Conservation (phyloP, 768 basidiomycete genomes). For the Cyclocybe cylindracea region DNA sequence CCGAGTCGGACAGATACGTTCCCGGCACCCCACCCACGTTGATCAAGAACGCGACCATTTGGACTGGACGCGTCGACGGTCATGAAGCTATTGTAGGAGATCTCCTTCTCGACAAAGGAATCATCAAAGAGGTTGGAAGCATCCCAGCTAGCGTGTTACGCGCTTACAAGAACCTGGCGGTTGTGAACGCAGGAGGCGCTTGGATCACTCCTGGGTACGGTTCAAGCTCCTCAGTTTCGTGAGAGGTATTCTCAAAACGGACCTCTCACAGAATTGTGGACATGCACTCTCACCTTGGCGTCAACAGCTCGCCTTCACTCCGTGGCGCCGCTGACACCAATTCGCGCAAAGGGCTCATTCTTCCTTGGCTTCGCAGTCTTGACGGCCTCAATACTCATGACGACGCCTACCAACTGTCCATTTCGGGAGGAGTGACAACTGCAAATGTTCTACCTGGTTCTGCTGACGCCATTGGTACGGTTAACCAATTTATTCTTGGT, state of each 20-base stretch:
- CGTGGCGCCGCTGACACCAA: slow-evolving; percentile 51
- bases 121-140: slow-evolving; percentile 53
- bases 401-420: slow-evolving; percentile 60
- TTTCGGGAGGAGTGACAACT: slow-evolving; percentile 81
- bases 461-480: slow-evolving; percentile 58
- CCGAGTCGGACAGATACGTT: slow-evolving; percentile 61
- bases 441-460: slow-evolving; percentile 74
- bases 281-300: slow-evolving; percentile 58
- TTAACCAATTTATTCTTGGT: background rate
- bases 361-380: slow-evolving; percentile 65
- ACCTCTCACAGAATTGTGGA: slow-evolving; percentile 31
- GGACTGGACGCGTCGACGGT: slow-evolving; percentile 58
- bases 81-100: slow-evolving; percentile 58
- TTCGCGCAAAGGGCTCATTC: slow-evolving; percentile 43
- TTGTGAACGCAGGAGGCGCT: slow-evolving; percentile 57
- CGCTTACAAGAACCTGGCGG: slow-evolving; percentile 29
- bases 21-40: slow-evolving; percentile 62
- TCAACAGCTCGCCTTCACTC: slow-evolving; percentile 29
- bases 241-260: background rate
- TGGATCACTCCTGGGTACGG: slow-evolving; percentile 74
- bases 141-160: slow-evolving; percentile 27
- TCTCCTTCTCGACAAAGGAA: slow-evolving; percentile 58
- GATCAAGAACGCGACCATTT: slow-evolving; percentile 71
- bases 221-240: background rate
- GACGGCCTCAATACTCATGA: slow-evolving; percentile 82